phyloP scores from a whole-genome alignment of 345 rosid genomes.

The Lepidium africanum region DNA sequence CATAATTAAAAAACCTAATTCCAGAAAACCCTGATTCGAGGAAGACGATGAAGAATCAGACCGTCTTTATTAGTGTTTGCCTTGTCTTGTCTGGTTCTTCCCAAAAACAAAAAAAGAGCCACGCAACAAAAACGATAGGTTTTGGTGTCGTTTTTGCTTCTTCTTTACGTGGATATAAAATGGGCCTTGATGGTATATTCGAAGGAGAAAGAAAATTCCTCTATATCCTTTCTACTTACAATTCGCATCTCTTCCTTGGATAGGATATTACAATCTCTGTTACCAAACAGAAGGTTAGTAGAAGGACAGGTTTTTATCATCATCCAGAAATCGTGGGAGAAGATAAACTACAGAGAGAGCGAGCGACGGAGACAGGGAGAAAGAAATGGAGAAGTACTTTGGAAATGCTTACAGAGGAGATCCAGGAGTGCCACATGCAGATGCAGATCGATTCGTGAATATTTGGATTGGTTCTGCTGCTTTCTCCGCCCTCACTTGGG shows the following conservation, averaged over 20 bases:
- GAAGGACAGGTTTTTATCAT: not conserved
- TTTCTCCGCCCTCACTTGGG: slow-evolving; percentile 58
- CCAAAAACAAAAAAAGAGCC: not conserved
- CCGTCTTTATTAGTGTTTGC: too few relatives aligned
- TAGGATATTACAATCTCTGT: not conserved
- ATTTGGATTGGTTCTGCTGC: slow-evolving; percentile 83
- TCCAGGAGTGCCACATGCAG: slow-evolving; percentile 91
- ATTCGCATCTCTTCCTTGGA: too few relatives aligned
- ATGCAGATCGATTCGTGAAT: slow-evolving; percentile 55
- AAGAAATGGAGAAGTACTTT: slow-evolving; percentile 76
- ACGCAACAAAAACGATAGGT: slow-evolving; percentile 9
- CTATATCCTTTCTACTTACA: too few relatives aligned
- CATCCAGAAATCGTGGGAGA: slow-evolving; percentile 17
- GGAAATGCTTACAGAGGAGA: slow-evolving; percentile 91
- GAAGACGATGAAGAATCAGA: slow-evolving; percentile 6
- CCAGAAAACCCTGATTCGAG: slow-evolving; percentile 12
- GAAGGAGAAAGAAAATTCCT: not conserved
- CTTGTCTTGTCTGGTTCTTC: not conserved
- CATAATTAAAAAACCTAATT: slow-evolving; percentile 28
- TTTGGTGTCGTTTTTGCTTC: slow-evolving; percentile 14
- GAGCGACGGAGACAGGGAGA: not conserved
- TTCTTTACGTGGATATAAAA: not conserved
- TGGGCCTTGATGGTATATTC: not conserved
- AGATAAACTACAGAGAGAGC: not conserved
- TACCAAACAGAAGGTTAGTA: slow-evolving; percentile 7